These are phyloP conservation scores for Penicillium paneum DNA, from an alignment of 2,329 filamentous ascomycete genomes.

Conservation along the genomic window DNA sequence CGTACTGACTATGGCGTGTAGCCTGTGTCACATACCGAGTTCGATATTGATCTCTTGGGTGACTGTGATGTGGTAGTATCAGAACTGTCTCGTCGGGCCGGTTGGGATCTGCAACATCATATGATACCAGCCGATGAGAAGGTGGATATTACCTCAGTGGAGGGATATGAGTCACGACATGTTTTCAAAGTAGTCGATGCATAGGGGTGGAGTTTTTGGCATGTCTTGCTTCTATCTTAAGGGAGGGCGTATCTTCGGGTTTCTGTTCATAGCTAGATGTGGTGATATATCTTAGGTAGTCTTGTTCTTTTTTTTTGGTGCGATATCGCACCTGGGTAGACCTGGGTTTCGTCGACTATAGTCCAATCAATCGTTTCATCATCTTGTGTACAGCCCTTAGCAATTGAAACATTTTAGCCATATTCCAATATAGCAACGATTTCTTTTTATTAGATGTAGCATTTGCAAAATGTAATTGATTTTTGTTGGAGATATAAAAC, in stretches of 20 bases:
- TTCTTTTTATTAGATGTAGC: neutral
- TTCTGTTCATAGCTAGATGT: slow-evolving; percentile 13
- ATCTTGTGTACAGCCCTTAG: too few species aligned
- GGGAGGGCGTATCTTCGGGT: slow-evolving; percentile 30
- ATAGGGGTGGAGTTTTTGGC: slow-evolving; percentile 38
- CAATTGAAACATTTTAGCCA: neutral
- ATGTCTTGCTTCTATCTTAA: slow-evolving; percentile 20
- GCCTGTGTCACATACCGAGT: slow-evolving; percentile 83
- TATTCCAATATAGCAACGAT: fast-evolving
- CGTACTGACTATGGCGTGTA: slow-evolving; percentile 28
- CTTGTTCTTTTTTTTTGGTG: neutral
- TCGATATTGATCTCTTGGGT: slow-evolving; percentile 93
- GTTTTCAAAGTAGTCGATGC: slow-evolving; percentile 40
- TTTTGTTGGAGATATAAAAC: neutral
- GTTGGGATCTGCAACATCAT: slow-evolving; percentile 76
- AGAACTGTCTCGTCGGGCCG: slow-evolving; percentile 76
- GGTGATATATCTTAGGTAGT: neutral
- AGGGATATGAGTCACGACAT: slow-evolving; percentile 48
- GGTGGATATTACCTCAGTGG: slow-evolving; percentile 54
- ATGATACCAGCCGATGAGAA: slow-evolving; percentile 71
- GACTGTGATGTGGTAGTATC: slow-evolving; percentile 89
- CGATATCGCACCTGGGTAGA: slow-evolving; percentile 1
- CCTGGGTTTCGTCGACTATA: neutral
- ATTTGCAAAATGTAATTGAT: neutral
- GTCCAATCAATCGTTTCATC: neutral